Evolutionary conservation across 2,329 filamentous ascomycete species (phyloP).

Genomic region (Gliomastix tumulicola): DNA sequence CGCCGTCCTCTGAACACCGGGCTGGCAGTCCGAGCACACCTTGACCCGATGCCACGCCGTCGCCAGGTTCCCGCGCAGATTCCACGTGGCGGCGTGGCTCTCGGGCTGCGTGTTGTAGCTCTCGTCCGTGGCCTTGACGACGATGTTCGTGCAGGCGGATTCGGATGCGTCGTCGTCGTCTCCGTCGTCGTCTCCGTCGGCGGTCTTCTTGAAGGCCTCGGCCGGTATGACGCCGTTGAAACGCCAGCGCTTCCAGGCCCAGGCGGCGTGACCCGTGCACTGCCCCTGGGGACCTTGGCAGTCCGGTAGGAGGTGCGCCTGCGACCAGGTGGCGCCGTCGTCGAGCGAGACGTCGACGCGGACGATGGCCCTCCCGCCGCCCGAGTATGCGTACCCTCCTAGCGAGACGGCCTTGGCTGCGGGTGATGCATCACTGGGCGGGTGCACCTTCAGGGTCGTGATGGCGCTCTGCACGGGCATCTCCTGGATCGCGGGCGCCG

Average conservation of each 20-base stretch:
- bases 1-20: too few species aligned
- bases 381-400: conserved; percentile 61
- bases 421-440: too few species aligned
- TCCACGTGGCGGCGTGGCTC: conserved; percentile 52
- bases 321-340: conserved; percentile 56
- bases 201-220: conserved; percentile 12
- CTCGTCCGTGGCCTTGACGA: conserved; percentile 62
- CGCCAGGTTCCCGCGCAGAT: conserved; percentile 56
- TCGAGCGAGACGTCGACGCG: conserved; percentile 63
- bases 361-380: conserved; percentile 57
- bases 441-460: conserved; percentile 34
- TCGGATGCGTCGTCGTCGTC: conserved; percentile 11
- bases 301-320: conserved; percentile 52
- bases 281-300: conserved; percentile 20
- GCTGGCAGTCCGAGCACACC: conserved; percentile 24
- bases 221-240: conserved; percentile 40
- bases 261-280: conserved; percentile 39
- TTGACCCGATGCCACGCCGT: conserved; percentile 60
- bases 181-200: conserved; percentile 1
- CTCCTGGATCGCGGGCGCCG: conserved; percentile 58
- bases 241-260: conserved; percentile 62
- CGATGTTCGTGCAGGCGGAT: conserved; percentile 36
- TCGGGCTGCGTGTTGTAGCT: conserved; percentile 62
- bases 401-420: conserved; percentile 25
- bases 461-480: conserved; percentile 64